Evolutionary conservation across 2,329 filamentous ascomycete genomes (phyloP).

Genomic region (Ophiocordyceps australis): DNA sequence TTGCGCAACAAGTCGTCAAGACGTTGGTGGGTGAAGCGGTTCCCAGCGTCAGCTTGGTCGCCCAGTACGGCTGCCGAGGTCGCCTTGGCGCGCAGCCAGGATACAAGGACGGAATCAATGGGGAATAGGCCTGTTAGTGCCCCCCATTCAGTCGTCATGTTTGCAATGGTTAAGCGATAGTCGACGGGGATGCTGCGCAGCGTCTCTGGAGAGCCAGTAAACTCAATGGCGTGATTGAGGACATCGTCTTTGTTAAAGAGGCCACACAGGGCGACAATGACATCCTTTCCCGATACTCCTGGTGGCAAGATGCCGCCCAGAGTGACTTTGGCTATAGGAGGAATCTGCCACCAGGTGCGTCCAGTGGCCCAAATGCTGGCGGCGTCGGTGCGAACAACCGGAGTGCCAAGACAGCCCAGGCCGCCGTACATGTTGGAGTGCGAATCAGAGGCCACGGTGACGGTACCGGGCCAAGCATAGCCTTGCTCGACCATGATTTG

Average conservation of each 20-base stretch:
- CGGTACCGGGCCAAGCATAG: constrained; percentile 68
- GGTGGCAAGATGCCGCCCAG: constrained; percentile 56
- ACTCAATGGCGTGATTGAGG: constrained; percentile 81
- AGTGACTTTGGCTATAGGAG: constrained; percentile 64
- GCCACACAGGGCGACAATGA: constrained; percentile 77
- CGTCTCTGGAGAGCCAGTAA: constrained; percentile 64
- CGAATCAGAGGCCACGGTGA: constrained; percentile 61
- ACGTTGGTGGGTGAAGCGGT: constrained; percentile 52
- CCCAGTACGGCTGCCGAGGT: constrained; percentile 45
- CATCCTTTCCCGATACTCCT: constrained; percentile 84
- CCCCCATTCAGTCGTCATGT: constrained; percentile 75
- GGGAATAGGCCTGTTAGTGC: constrained; percentile 51
- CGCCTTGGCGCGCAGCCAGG: constrained; percentile 64
- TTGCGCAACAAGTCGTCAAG: constrained; percentile 57
- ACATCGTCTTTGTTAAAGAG: constrained; percentile 76
- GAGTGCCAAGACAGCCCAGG: constrained; percentile 57
- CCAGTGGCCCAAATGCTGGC: constrained; percentile 73
- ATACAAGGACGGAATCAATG: constrained; percentile 51
- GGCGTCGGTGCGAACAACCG: constrained; percentile 76
- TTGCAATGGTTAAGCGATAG: constrained; percentile 53
- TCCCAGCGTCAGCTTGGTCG: constrained; percentile 21
- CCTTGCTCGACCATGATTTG: constrained; percentile 72
- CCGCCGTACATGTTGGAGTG: constrained; percentile 78
- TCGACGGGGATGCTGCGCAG: constrained; percentile 56
- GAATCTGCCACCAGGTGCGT: constrained; percentile 76